phyloP scores from a whole-genome alignment of 2,329 filamentous ascomycete genomes.

The Aotearoamyces nothofagi region DNA sequence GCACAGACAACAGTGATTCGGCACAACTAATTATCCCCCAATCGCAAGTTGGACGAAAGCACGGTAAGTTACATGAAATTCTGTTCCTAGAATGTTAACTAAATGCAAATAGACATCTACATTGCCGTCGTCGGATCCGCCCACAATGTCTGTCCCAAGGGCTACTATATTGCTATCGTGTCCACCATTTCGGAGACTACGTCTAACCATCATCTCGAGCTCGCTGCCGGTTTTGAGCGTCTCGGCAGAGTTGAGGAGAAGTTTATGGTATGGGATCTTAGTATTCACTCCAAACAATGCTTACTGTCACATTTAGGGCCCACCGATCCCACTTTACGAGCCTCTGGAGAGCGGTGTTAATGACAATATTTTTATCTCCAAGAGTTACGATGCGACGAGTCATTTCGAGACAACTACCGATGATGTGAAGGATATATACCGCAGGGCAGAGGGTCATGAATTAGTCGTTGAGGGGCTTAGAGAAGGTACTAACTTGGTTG shows the following conservation, averaged over 20 bases:
- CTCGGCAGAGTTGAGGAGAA: slow-evolving; percentile 91
- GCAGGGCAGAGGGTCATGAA: slow-evolving; percentile 67
- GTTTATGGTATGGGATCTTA: slow-evolving; percentile 56
- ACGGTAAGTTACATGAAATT: slow-evolving; percentile 40
- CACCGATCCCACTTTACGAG: slow-evolving; percentile 88
- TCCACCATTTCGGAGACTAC: slow-evolving; percentile 88
- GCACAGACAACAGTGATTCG: slow-evolving; percentile 79
- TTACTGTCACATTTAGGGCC: slow-evolving; percentile 30
- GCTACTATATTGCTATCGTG: slow-evolving; percentile 97
- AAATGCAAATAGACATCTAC: slow-evolving; percentile 60
- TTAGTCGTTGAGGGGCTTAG: slow-evolving; percentile 77
- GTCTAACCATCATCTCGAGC: slow-evolving; percentile 90
- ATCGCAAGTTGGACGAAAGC: slow-evolving; percentile 90
- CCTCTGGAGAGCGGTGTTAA: slow-evolving; percentile 67
- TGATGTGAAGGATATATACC: slow-evolving; percentile 90
- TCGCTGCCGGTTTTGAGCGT: slow-evolving; percentile 81
- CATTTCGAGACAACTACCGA: slow-evolving; percentile 91
- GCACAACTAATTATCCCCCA: slow-evolving; percentile 95
- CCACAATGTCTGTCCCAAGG: slow-evolving; percentile 97
- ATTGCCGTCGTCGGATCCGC: slow-evolving; percentile 89
- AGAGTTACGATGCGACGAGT: slow-evolving; percentile 94
- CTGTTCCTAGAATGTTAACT: slow-evolving; percentile 3
- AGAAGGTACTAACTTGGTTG: slow-evolving; percentile 58
- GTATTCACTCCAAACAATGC: not conserved
- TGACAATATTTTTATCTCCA: slow-evolving; percentile 94